Evolutionary conservation across 495 filamentous ascomycete species (phyloP), one percentile per base, ranked within the genome.

Genomic region (Xylaria castorea): DNA sequence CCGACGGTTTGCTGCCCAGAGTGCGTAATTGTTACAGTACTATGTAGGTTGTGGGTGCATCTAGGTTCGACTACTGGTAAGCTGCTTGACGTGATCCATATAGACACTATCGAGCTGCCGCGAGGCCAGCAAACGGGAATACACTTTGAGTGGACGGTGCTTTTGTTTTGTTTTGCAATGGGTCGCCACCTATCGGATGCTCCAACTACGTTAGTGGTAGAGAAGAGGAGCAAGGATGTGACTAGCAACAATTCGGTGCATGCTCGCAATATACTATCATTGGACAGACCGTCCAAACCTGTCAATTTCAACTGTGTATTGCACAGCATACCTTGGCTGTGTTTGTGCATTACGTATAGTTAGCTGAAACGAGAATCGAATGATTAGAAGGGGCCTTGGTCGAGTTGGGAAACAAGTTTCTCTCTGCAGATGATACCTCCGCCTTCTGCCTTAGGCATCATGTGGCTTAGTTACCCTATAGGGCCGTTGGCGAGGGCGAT

Each of bases 281-380:
- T 68, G 66, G 66, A 57, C 34, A 14, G 50, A 36, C 11, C 32
- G n/a, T 57, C 50, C 7, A 68, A 42, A 40, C 66, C 25, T 42
- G 44, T 50, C 50, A 55, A 68, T 68, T 57, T 57, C 36, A 36
- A 57, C 50, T 14, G n/a, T 50, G 44, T n/a, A 64, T 64, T 42
- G 38, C 8, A 44, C 61, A 18, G 16, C 61, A 14, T 20, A 67
- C 57, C 50, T 68, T 42, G 66, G 48, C 48, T 57, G 34, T 22
- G 66, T 57, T 57, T 57, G 66, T 57, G 66, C 30, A n/a, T n/a
- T n/a, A n/a, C n/a, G n/a, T n/a, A n/a, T n/a, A n/a, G 42, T n/a
- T 50, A n/a, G 66, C 32, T 44, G 66, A 55, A 44, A 57, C 66
- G n/a, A 42, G 34, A 57, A 57, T 57, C 66, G 66, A 57, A 68